These are phyloP conservation scores for Leccinum incarnatum DNA, from an alignment of 768 basidiomycete genomes.

Conservation along the genomic window DNA sequence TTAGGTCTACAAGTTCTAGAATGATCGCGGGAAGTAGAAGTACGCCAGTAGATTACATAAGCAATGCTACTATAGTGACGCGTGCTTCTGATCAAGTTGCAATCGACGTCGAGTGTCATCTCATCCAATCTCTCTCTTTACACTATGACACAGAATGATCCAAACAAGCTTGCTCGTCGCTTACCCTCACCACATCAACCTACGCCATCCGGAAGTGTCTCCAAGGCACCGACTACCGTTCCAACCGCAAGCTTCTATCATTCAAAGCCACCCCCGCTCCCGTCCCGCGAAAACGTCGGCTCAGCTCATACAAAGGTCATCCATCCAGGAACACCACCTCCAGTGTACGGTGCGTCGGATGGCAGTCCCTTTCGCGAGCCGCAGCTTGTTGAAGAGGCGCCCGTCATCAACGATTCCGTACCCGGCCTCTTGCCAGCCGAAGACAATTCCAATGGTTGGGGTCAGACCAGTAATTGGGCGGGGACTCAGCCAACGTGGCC, in stretches of 20 bases:
- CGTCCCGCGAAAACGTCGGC: constrained; percentile 33
- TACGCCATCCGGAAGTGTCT: constrained; percentile 34
- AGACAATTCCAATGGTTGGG: constrained; percentile 24
- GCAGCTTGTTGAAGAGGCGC: constrained; percentile 49
- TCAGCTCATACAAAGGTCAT: constrained; percentile 37
- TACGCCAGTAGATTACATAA: constrained; percentile 30
- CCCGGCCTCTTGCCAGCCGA: constrained; percentile 39
- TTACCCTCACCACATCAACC: constrained; percentile 43
- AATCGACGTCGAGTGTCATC: constrained; percentile 16
- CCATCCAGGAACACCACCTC: constrained; percentile 29
- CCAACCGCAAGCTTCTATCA: constrained; percentile 29
- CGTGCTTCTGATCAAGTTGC: constrained; percentile 25
- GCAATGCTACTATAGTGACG: constrained; percentile 19
- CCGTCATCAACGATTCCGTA: constrained; percentile 34
- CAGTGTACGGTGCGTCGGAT: constrained; percentile 23
- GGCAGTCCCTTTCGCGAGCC: constrained; percentile 48
- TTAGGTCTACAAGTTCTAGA: constrained; percentile 43
- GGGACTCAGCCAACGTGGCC: constrained; percentile 13
- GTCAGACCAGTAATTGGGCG: constrained; percentile 16
- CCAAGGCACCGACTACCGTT: constrained; percentile 25
- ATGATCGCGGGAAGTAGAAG: constrained; percentile 4
- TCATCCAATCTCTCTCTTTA: not conserved
- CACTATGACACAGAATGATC: constrained; percentile 49
- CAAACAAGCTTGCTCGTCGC: constrained; percentile 34
- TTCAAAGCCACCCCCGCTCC: constrained; percentile 37